These are phyloP conservation scores for Corniculantispora saksenae DNA, from an alignment of 2,329 filamentous ascomycete species.

Conservation along the genomic window DNA sequence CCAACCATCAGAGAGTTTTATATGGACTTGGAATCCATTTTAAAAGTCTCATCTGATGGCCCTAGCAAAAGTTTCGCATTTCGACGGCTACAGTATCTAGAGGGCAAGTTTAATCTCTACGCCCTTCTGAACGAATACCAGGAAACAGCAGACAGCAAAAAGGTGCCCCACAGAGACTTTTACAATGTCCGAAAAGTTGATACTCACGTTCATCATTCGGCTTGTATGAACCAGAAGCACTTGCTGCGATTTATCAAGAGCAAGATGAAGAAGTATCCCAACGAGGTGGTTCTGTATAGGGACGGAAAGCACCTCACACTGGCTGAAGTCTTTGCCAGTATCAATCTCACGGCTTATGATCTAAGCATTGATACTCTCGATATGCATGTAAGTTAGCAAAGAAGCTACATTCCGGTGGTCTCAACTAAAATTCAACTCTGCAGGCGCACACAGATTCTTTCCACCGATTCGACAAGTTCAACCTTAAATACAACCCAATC, in stretches of 20 bases:
- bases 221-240: conserved; percentile 99
- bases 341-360: conserved; percentile 96
- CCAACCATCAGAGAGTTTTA: conserved; percentile 95
- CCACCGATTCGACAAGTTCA: conserved; percentile 99
- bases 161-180: conserved; percentile 95
- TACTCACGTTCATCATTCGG: conserved; percentile 97
- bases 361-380: conserved; percentile 97
- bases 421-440: conserved; percentile 12
- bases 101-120: conserved; percentile 97
- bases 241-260: conserved; percentile 97
- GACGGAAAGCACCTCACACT: conserved; percentile 92
- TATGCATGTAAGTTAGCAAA: conserved; percentile 76
- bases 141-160: conserved; percentile 96
- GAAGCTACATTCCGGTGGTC: background rate
- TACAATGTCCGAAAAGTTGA: conserved; percentile 99
- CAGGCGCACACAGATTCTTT: conserved; percentile 96
- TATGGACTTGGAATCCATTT: conserved; percentile 84
- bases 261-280: conserved; percentile 98
- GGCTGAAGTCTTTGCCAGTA: conserved; percentile 92
- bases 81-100: conserved; percentile 88
- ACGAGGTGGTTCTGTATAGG: conserved; percentile 89
- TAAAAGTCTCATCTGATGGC: conserved; percentile 89
- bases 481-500: conserved; percentile 96
- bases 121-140: conserved; percentile 93
- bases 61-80: conserved; percentile 98